These are phyloP conservation scores for Microthlaspi erraticum DNA, from an alignment of 345 rosid species.

Conservation along the genomic window DNA sequence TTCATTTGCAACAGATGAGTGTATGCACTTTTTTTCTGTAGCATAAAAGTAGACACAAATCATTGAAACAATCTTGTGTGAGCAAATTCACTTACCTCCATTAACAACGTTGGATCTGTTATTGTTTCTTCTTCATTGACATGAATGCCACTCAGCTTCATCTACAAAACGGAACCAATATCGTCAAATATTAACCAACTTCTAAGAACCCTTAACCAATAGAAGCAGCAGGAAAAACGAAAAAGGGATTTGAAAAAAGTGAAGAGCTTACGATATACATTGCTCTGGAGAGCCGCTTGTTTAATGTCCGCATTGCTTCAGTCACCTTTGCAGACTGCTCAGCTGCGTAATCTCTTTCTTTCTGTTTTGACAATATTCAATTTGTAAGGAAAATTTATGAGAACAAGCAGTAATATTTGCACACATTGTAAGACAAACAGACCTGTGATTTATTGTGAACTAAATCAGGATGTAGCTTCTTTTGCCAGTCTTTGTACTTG, in stretches of 20 bases:
- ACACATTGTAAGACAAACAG: background rate
- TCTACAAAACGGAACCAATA: slow-evolving; percentile 47
- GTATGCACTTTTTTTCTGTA: background rate
- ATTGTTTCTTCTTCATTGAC: slow-evolving; percentile 92
- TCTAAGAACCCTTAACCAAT: background rate
- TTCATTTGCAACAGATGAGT: background rate
- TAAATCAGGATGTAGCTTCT: slow-evolving; percentile 93
- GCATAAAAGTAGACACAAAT: slow-evolving; percentile 1
- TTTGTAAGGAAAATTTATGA: background rate
- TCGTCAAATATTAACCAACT: background rate
- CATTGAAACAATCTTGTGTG: background rate
- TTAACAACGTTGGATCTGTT: slow-evolving; percentile 70
- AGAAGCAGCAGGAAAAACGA: background rate
- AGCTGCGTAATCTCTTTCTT: slow-evolving; percentile 80
- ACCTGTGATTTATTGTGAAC: slow-evolving; percentile 96
- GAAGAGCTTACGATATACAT: slow-evolving; percentile 72
- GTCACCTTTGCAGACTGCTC: slow-evolving; percentile 87
- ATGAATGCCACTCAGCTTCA: slow-evolving; percentile 73
- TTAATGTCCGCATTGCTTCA: slow-evolving; percentile 79
- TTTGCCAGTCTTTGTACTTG: slow-evolving; percentile 90
- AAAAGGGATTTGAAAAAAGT: background rate
- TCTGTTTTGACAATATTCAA: slow-evolving; percentile 45
- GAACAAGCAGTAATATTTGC: background rate
- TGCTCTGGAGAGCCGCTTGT: slow-evolving; percentile 68
- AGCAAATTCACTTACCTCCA: slow-evolving; percentile 59